Percentiles rank a stretch among this genome's conserved stretches.
Evolutionary conservation across 106 monocot species (phyloP).

Genomic region (Triglochin maritima): DNA sequence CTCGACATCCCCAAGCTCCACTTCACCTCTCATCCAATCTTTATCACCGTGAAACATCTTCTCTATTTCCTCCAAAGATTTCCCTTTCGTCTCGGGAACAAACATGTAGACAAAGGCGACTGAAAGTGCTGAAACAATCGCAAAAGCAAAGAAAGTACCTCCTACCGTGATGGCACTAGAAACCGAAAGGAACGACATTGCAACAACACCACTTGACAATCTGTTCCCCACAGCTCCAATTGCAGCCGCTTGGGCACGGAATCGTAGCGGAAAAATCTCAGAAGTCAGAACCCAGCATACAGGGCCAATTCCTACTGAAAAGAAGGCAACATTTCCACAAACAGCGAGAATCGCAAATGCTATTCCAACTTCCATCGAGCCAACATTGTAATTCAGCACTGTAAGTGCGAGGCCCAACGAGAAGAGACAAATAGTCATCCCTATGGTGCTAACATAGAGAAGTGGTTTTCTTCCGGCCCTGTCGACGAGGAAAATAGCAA

Average conservation of each 20-base stretch:
- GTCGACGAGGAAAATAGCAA: slow-evolving; percentile 84
- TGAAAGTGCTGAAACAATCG: slow-evolving; percentile 45
- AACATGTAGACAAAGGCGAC: slow-evolving; percentile 47
- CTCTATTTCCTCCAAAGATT: slow-evolving; percentile 79
- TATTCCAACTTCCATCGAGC: slow-evolving; percentile 35
- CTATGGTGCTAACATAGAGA: slow-evolving; percentile 78
- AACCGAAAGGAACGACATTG: slow-evolving; percentile 86
- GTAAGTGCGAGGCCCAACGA: slow-evolving; percentile 32
- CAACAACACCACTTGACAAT: slow-evolving; percentile 65
- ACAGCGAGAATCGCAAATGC: slow-evolving; percentile 44
- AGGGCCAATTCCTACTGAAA: slow-evolving; percentile 88
- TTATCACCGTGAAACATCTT: slow-evolving; percentile 38
- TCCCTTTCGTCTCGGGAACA: slow-evolving; percentile 94
- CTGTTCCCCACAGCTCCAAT: slow-evolving; percentile 68
- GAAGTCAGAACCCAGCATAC: slow-evolving; percentile 80
- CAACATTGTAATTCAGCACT: slow-evolving; percentile 28
- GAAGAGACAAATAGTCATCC: slow-evolving; percentile 79
- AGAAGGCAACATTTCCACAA: slow-evolving; percentile 89
- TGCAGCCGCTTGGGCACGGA: slow-evolving; percentile 88
- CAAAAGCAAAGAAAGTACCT: slow-evolving; percentile 69
- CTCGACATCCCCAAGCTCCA: slow-evolving; percentile 75
- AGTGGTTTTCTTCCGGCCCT: slow-evolving; percentile 77
- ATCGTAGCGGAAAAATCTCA: slow-evolving; percentile 74
- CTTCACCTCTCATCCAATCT: slow-evolving; percentile 34
- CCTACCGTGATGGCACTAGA: slow-evolving; percentile 43